phyloP scores from a whole-genome alignment of 2,329 filamentous ascomycete species.

The Lasiodiplodia citricola region DNA sequence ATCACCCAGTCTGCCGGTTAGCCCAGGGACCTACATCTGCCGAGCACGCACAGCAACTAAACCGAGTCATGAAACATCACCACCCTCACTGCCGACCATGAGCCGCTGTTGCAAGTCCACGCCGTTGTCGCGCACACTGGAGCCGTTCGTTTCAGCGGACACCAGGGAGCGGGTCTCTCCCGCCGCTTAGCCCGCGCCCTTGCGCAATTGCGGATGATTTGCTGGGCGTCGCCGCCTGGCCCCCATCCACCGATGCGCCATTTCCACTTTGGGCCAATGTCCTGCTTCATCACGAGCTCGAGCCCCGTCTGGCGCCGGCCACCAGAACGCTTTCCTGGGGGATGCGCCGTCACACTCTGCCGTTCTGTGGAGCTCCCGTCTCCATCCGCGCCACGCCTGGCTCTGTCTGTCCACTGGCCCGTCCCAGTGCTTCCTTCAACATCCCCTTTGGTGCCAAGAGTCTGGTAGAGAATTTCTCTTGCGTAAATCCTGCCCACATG shows the following conservation, averaged over 20 bases:
- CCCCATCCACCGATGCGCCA: background rate
- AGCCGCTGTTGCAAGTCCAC: background rate
- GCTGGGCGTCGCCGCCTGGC: background rate
- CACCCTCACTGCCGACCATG: background rate
- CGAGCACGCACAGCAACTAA: background rate
- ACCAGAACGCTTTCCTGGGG: background rate
- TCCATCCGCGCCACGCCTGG: slow-evolving; percentile 3
- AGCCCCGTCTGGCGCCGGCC: background rate
- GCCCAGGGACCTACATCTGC: background rate
- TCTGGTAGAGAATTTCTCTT: background rate
- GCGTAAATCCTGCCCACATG: slow-evolving; percentile 9
- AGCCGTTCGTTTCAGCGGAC: background rate
- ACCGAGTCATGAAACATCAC: slow-evolving; percentile 6
- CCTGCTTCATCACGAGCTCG: slow-evolving; percentile 15
- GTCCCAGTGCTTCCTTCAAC: background rate
- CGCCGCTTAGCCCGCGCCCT: background rate
- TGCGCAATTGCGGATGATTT: slow-evolving; percentile 14
- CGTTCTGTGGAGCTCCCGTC: slow-evolving; percentile 11
- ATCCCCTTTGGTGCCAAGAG: background rate
- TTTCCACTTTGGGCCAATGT: background rate
- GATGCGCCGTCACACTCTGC: slow-evolving; percentile 1
- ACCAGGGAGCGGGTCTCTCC: background rate
- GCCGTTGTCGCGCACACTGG: background rate
- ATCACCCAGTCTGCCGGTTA: background rate
- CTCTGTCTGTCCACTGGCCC: background rate